phyloP scores from a whole-genome alignment of 768 basidiomycete genomes.

The Russula ochroleuca region DNA sequence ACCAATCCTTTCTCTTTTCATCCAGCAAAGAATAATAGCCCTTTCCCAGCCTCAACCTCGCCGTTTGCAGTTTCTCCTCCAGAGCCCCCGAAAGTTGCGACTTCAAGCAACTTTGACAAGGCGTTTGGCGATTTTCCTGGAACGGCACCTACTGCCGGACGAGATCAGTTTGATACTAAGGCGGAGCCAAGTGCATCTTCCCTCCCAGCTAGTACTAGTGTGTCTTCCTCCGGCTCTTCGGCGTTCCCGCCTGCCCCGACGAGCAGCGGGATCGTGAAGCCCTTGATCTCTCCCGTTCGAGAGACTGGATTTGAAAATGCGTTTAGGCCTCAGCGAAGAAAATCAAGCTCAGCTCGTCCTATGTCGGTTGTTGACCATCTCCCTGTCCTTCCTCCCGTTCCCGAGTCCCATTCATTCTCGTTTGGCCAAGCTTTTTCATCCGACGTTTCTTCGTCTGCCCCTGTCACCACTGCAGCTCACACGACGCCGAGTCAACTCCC shows the following conservation, averaged over 20 bases:
- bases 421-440: constrained; percentile 15
- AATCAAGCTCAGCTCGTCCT: constrained; percentile 10
- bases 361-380: constrained; percentile 15
- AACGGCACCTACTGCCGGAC: constrained; percentile 35
- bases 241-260: constrained; percentile 21
- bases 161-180: constrained; percentile 56
- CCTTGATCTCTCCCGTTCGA: constrained; percentile 15
- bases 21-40: constrained; percentile 13
- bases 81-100: constrained; percentile 28
- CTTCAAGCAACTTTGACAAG: constrained; percentile 67
- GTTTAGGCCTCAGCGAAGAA: constrained; percentile 29
- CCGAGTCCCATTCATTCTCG: constrained; percentile 20
- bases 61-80: constrained; percentile 15
- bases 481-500: constrained; percentile 17
- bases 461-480: constrained; percentile 16
- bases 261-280: constrained; percentile 1
- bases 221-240: constrained; percentile 7
- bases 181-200: constrained; percentile 27
- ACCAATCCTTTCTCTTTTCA: constrained; percentile 16
- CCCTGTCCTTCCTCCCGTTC: constrained; percentile 16
- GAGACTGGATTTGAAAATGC: constrained; percentile 37
- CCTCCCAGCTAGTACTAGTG: background rate
- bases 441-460: background rate
- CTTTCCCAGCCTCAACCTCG: constrained; percentile 20
- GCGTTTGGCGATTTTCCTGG: constrained; percentile 55